Base-by-base conservation (phyloP, 2,329 filamentous ascomycete species). In the Cladorrhinum sp. region DNA sequence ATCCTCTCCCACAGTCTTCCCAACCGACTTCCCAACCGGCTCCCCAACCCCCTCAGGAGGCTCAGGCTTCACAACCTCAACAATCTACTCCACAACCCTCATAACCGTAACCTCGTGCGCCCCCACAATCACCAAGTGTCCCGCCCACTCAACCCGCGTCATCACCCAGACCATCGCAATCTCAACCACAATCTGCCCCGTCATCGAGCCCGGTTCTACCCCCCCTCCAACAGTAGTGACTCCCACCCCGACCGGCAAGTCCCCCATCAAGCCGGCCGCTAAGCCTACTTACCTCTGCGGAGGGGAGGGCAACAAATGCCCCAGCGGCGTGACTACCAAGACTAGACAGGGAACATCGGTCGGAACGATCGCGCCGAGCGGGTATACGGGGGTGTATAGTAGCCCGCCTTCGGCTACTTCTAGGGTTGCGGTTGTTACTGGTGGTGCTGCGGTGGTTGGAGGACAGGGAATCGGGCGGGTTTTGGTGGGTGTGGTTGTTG, bases 131-230 rank as follows among this genome's bases (percentile, higher is more conserved):
- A 68, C 66, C 21, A 50, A 64, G 52, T 67, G 66, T 63, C 64
- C 69, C 14, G 57, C 60, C 46, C n/a, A 49, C 23, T 12, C 51
- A 23, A 23, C 54, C 5, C 36, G 39, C 18, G 6, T 59, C 20
- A 30, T 59, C 36, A 59, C 53, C 53, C 33, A 55, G 3, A 60
- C 53, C 36, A 58, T 55, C 51, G 53, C 59, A 20, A 9, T 62
- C 42, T 54, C 63, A 24, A 78, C 75, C 26, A 79, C 77, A 4
- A 68, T 78, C 59, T 78, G 76, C 58, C 49, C 49, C 6, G 3
- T 39, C n/a, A n/a, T n/a, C 46, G 21, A 42, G 14, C n/a, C 16
- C 42, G 28, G 46, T 14, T 39, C 42, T 1, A 36, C 20, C 14
- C n/a, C 51, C n/a, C n/a, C n/a, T n/a, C n/a, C n/a, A n/a, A n/a